Conservation (phyloP, 2,329 filamentous ascomycete genomes). For the Malbranchea zuffiana region DNA sequence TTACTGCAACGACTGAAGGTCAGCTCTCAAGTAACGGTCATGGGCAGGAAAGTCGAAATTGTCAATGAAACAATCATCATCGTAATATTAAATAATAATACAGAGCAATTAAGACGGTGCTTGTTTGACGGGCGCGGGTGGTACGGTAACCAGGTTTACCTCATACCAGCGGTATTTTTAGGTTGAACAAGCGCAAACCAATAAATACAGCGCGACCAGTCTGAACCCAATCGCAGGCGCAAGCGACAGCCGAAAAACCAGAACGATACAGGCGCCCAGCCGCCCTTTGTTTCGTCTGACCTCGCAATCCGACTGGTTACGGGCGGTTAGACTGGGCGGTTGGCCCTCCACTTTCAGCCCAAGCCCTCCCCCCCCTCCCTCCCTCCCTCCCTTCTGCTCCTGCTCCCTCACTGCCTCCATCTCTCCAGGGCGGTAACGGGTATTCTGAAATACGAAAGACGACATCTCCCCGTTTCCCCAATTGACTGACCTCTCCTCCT, state of each 20-base stretch:
- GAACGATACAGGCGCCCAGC: conserved; percentile 17
- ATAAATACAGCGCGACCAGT: conserved; percentile 9
- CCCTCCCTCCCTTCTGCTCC: not conserved
- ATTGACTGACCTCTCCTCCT: not conserved
- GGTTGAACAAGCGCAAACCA: conserved; percentile 9
- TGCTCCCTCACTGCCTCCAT: not conserved
- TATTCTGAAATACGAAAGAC: not conserved
- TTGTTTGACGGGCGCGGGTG: no score
- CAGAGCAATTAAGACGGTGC: no score
- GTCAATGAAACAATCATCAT: no score
- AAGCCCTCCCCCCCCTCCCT: not conserved
- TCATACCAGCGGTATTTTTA: no score
- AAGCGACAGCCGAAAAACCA: conserved; percentile 17
- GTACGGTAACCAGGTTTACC: no score
- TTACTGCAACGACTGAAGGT: no score
- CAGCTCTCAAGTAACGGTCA: no score
- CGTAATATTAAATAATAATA: no score
- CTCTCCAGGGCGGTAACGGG: not conserved
- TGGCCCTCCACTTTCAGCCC: not conserved
- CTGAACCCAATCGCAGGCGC: conserved; percentile 9
- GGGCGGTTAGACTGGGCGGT: conserved; percentile 5
- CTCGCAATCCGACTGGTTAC: conserved; percentile 2
- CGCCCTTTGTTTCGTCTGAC: conserved; percentile 11
- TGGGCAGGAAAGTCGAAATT: no score
- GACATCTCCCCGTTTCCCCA: not conserved